Conservation (phyloP, 331 rosid species). For the Saraca asoca region DNA sequence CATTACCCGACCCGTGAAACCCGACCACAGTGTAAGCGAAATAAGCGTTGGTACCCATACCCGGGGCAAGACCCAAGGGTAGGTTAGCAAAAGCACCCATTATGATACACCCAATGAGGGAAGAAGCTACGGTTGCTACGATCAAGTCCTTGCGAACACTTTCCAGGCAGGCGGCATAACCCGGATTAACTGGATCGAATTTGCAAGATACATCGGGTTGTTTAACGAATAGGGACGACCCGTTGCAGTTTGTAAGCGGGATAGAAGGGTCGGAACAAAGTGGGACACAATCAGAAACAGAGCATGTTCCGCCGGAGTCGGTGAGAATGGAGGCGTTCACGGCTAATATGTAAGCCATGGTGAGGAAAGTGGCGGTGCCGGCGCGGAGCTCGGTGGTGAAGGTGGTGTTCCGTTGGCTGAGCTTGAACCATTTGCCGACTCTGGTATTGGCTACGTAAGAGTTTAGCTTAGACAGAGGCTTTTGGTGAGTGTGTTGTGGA, state of each 20-base stretch:
- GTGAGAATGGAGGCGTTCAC: slow-evolving; percentile 93
- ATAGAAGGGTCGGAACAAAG: slow-evolving; percentile 71
- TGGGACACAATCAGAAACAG: slow-evolving; percentile 76
- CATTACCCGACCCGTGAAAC: slow-evolving; percentile 85
- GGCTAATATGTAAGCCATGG: slow-evolving; percentile 98
- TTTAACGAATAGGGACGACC: slow-evolving; percentile 40
- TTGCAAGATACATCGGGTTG: slow-evolving; percentile 67
- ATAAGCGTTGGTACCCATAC: slow-evolving; percentile 96
- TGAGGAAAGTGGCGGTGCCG: slow-evolving; percentile 94
- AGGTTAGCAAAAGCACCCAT: slow-evolving; percentile 95
- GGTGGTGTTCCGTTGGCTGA: slow-evolving; percentile 68
- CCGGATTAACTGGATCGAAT: slow-evolving; percentile 86
- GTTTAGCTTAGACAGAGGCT: slow-evolving; percentile 63
- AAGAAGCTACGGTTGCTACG: slow-evolving; percentile 85
- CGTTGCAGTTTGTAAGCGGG: slow-evolving; percentile 53
- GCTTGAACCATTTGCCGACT: slow-evolving; percentile 74
- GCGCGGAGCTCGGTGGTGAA: slow-evolving; percentile 99
- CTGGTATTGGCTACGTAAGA: slow-evolving; percentile 49
- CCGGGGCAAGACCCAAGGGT: slow-evolving; percentile 91
- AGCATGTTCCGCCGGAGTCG: slow-evolving; percentile 93
- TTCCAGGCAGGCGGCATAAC: slow-evolving; percentile 71
- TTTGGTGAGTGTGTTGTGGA: slow-evolving; percentile 6
- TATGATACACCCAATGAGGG: slow-evolving; percentile 80
- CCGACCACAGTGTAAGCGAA: slow-evolving; percentile 98
- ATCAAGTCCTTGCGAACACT: slow-evolving; percentile 70